Evolutionary conservation across 2,329 filamentous ascomycete species (phyloP).

Genomic region (Aureobasidium sp.): DNA sequence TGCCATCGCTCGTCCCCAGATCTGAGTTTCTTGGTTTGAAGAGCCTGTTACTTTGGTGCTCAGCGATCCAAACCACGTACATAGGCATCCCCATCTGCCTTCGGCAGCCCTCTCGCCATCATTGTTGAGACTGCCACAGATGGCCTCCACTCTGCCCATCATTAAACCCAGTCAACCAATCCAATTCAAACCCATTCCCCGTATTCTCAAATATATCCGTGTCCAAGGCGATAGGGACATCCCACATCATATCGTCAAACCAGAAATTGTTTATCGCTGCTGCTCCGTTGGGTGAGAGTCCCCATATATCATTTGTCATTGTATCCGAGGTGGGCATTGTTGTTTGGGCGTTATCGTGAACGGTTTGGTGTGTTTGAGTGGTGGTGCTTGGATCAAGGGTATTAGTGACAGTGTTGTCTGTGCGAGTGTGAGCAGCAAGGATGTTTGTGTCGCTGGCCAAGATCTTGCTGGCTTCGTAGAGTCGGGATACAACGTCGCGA

Average conservation of each 20-base stretch:
- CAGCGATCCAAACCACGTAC: too few species aligned
- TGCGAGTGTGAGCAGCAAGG: neutral
- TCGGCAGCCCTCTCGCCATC: neutral
- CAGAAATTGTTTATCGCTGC: slow-evolving; percentile 21
- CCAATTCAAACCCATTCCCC: slow-evolving; percentile 6
- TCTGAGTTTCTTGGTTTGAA: too few species aligned
- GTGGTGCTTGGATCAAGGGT: neutral
- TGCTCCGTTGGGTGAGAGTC: slow-evolving; percentile 19
- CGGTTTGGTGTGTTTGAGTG: too few species aligned
- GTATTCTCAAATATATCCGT: neutral
- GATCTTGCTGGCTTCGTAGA: slow-evolving; percentile 35
- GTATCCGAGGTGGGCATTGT: neutral
- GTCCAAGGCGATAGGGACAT: slow-evolving; percentile 16
- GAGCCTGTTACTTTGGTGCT: too few species aligned
- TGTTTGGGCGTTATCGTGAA: neutral
- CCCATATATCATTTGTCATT: slow-evolving; percentile 14
- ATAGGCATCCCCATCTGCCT: too few species aligned
- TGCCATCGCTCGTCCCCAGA: too few species aligned
- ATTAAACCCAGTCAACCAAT: neutral
- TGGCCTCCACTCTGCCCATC: neutral
- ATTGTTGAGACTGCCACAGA: neutral
- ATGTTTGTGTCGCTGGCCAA: slow-evolving; percentile 20
- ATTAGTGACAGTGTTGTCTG: too few species aligned
- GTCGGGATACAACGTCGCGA: slow-evolving; percentile 34
- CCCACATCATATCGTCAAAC: slow-evolving; percentile 22